Evolutionary conservation across 371 early-diverging fungal species (phyloP).

Genomic region (Rhizopus delemar): DNA sequence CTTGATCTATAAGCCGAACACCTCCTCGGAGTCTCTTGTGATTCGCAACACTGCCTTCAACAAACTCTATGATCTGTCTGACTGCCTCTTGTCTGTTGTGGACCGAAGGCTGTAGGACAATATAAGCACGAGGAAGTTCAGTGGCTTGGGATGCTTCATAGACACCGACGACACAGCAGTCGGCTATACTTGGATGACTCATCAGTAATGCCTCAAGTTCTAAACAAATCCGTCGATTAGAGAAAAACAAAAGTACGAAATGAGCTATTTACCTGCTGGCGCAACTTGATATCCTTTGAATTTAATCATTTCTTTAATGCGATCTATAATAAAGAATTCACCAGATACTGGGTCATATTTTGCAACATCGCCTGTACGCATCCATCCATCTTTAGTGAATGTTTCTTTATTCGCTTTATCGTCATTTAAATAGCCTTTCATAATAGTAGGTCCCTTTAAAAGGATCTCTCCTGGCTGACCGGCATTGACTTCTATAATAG

Average conservation of each 20-base stretch:
- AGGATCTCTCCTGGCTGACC: slow-evolving; percentile 68
- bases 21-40: slow-evolving; percentile 85
- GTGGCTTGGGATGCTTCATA: slow-evolving; percentile 66
- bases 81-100: slow-evolving; percentile 26
- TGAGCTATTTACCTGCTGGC: slow-evolving; percentile 37
- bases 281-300: slow-evolving; percentile 74
- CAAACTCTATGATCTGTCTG: slow-evolving; percentile 58
- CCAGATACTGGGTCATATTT: slow-evolving; percentile 49
- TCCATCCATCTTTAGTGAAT: slow-evolving; percentile 71
- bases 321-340: slow-evolving; percentile 66
- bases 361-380: slow-evolving; percentile 85
- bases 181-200: slow-evolving; percentile 68
- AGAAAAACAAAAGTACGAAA: not conserved
- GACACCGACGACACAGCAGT: slow-evolving; percentile 75
- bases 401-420: slow-evolving; percentile 66
- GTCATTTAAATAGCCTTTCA: slow-evolving; percentile 75
- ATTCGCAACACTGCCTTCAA: slow-evolving; percentile 61
- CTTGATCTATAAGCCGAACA: slow-evolving; percentile 62
- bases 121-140: slow-evolving; percentile 80
- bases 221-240: slow-evolving; percentile 17
- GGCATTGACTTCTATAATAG: slow-evolving; percentile 47
- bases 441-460: slow-evolving; percentile 69
- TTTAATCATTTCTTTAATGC: slow-evolving; percentile 79
- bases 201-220: slow-evolving; percentile 83
- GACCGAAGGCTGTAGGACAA: slow-evolving; percentile 55